Evolutionary conservation across 2,329 filamentous ascomycete species (phyloP).

Genomic region (Stachybotrys chartarum): DNA sequence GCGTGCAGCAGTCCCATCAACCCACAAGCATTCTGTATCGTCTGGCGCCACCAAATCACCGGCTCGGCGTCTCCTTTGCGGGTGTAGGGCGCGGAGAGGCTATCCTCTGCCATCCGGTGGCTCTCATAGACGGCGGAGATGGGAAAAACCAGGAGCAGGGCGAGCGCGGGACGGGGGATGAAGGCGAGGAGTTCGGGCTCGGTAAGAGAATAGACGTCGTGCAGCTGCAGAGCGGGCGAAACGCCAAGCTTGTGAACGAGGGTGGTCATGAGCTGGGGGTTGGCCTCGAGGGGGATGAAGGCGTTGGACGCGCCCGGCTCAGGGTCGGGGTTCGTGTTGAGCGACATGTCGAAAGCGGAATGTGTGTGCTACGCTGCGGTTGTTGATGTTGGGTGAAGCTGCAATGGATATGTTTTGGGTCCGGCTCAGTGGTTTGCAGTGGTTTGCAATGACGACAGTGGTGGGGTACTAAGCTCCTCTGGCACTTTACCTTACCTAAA

Average conservation of each 20-base stretch:
- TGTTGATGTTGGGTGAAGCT: not conserved
- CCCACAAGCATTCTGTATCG: slow-evolving; percentile 88
- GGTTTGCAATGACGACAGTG: not conserved
- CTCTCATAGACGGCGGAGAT: slow-evolving; percentile 73
- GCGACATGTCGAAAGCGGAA: slow-evolving; percentile 18
- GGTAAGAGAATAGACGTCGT: slow-evolving; percentile 88
- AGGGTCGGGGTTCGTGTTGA: slow-evolving; percentile 31
- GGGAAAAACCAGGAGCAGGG: slow-evolving; percentile 88
- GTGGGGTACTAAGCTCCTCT: not conserved
- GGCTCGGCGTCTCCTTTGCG: slow-evolving; percentile 64
- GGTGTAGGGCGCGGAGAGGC: slow-evolving; percentile 52
- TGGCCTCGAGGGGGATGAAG: slow-evolving; percentile 60
- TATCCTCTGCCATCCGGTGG: slow-evolving; percentile 68
- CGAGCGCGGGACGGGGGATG: slow-evolving; percentile 80
- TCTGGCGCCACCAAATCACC: slow-evolving; percentile 91
- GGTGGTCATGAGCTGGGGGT: slow-evolving; percentile 80
- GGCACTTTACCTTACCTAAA: too few species aligned
- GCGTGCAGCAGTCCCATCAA: slow-evolving; percentile 84
- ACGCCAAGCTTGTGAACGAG: slow-evolving; percentile 82
- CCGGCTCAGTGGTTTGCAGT: too few species aligned
- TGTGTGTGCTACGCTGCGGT: not conserved
- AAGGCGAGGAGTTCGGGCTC: slow-evolving; percentile 80
- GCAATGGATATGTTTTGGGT: not conserved
- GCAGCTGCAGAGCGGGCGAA: slow-evolving; percentile 66
- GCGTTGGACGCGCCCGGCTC: slow-evolving; percentile 26